Evolutionary conservation across 805 yeast species (phyloP), one percentile per base, ranked within the genome.

Genomic region (Saccharomycopsis sp.): DNA sequence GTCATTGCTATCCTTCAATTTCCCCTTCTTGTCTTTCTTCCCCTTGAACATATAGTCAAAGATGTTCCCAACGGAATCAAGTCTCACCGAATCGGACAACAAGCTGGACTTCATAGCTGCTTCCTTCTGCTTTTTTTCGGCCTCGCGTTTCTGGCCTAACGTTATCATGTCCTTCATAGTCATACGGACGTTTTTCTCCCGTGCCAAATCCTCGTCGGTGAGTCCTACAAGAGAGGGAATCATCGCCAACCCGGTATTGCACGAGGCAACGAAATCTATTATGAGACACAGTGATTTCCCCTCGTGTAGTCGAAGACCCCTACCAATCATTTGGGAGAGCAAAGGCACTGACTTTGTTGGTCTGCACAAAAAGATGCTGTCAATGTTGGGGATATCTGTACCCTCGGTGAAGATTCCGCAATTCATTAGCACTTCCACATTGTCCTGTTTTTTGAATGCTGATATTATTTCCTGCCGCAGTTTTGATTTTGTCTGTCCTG

Each of bases 391-490:
- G 18, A 92, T 84, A 71, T 91, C 97, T 0, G 97, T 90, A 0
- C 98, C 98, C 68, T 91, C 98, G 0, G 97, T 91, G 64, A 92
- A 85, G 3, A 91, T 89, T 16, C 87, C 89, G 68, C 96, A 94
- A 66, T 92, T 92, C 72, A 94, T 79, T 34, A 91, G 70, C 0
- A 92, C 95, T 2, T 85, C 81, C 18, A 89, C 75, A 15, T 76
- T 67, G 0, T 94, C 91, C 0, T 71, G 64, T 2, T 67, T 64
- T 60, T 76, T 78, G 67, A 91, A 92, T 40, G 79, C 84, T 3
- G 73, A 69, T 1, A 91, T 70, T 0, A 82, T 74, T 1, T 68
- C 65, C 15, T 72, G 77, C 47, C 97, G 73, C 47, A 79, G 82
- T 3, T 67, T 66, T 18, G 73, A 70, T 3, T 74, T 74, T 1